A percentile compares a stretch with the other conserved stretches of the same genome.
phyloP scores from a whole-genome alignment of 2,329 filamentous ascomycete genomes.

The Pleurostoma richardsiae region DNA sequence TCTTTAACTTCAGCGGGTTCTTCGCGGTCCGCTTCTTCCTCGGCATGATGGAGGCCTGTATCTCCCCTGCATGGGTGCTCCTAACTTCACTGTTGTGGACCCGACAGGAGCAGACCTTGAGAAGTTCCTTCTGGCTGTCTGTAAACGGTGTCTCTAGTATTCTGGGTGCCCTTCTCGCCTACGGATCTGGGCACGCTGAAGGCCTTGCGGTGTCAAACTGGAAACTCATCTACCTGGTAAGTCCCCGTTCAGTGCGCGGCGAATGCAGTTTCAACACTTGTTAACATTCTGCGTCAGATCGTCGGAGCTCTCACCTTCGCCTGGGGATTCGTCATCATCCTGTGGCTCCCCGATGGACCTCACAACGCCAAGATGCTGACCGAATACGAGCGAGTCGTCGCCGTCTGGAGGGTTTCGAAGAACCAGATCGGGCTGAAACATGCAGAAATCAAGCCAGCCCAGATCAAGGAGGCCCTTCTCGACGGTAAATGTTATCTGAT shows the following conservation, averaged over 20 bases:
- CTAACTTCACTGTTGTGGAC: slow-evolving; percentile 32
- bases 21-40: slow-evolving; percentile 21
- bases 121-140: slow-evolving; percentile 25
- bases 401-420: slow-evolving; percentile 28
- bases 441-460: slow-evolving; percentile 23
- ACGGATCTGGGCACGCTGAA: slow-evolving; percentile 23
- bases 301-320: slow-evolving; percentile 14
- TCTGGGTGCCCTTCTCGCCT: slow-evolving; percentile 20
- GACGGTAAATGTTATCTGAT: slow-evolving; percentile 22
- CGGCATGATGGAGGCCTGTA: slow-evolving; percentile 19
- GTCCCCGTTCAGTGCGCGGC: background rate
- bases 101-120: slow-evolving; percentile 27
- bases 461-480: slow-evolving; percentile 21
- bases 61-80: slow-evolving; percentile 28
- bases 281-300: background rate
- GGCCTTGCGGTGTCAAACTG: slow-evolving; percentile 18
- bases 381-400: slow-evolving; percentile 28
- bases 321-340: slow-evolving; percentile 6
- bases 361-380: slow-evolving; percentile 25
- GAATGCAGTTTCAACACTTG: too few species aligned
- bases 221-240: slow-evolving; percentile 10
- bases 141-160: slow-evolving; percentile 22
- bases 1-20: slow-evolving; percentile 14
- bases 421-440: slow-evolving; percentile 37
- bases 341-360: slow-evolving; percentile 29